Evolutionary conservation across 1,139 yeast genomes (phyloP).

Genomic region (Sugiyamaella paludigena): DNA sequence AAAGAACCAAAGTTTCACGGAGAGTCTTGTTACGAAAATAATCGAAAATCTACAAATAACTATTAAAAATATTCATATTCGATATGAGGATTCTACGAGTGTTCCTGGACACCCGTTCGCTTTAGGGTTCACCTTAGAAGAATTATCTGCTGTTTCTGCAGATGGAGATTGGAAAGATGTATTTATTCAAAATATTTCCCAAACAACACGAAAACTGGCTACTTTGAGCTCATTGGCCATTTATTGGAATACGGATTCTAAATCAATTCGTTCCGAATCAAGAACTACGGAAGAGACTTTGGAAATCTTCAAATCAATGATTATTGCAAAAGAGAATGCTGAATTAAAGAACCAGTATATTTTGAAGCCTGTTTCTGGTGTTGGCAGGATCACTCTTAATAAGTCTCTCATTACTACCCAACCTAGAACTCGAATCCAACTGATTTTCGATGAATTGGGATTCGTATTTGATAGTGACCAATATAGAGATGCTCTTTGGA

Average conservation of each 20-base stretch:
- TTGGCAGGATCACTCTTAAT: conserved; percentile 77
- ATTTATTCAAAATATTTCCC: conserved; percentile 70
- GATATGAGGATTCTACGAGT: conserved; percentile 73
- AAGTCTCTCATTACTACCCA: conserved; percentile 67
- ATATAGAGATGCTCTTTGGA: conserved; percentile 76
- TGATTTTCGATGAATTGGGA: conserved; percentile 85
- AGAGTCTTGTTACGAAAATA: conserved; percentile 80
- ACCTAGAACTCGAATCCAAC: conserved; percentile 78
- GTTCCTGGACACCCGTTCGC: conserved; percentile 65
- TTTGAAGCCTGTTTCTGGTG: conserved; percentile 84
- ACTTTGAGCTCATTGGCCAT: conserved; percentile 72
- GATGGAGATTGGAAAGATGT: conserved; percentile 83
- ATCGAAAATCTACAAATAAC: conserved; percentile 94
- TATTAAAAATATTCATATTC: conserved; percentile 82
- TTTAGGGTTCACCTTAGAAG: conserved; percentile 77
- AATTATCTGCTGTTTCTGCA: conserved; percentile 88
- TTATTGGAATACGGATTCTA: conserved; percentile 79
- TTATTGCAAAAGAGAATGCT: conserved; percentile 28
- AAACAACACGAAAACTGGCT: conserved; percentile 71
- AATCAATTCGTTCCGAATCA: conserved; percentile 32
- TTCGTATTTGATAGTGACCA: conserved; percentile 81
- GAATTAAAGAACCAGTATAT: conserved; percentile 56
- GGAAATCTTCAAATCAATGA: conserved; percentile 36
- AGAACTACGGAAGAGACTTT: conserved; percentile 26
- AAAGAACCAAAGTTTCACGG: conserved; percentile 76